A percentile compares a stretch with the other conserved stretches of the same genome.
phyloP scores from a whole-genome alignment of 2,329 filamentous ascomycete genomes.

The Pyricularia sp. region DNA sequence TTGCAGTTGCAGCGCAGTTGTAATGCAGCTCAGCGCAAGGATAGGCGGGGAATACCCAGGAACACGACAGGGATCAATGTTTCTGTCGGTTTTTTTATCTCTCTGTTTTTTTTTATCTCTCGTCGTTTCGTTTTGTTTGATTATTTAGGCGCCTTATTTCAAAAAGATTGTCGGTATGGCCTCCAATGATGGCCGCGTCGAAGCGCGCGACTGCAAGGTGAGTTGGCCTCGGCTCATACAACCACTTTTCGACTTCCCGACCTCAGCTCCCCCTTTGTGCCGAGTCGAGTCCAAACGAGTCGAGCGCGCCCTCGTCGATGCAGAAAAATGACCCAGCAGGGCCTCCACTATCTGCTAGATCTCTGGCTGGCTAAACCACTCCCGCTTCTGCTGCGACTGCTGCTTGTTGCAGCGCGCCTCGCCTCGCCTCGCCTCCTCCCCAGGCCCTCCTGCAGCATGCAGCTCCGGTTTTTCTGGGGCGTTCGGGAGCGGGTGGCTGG shows the following conservation, averaged over 20 bases:
- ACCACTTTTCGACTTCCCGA: not conserved
- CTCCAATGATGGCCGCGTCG: not conserved
- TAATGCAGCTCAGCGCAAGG: not conserved
- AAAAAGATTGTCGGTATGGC: not conserved
- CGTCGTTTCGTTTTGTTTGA: not conserved
- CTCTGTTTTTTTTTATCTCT: not conserved
- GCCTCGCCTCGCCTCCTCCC: not conserved
- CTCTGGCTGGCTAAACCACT: not conserved
- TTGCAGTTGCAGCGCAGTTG: not conserved
- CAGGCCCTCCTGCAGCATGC: not conserved
- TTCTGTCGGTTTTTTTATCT: not conserved
- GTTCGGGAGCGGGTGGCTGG: conserved; percentile 1
- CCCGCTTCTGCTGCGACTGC: not conserved
- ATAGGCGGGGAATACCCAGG: not conserved
- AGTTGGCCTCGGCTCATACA: conserved; percentile 2
- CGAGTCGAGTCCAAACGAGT: not conserved
- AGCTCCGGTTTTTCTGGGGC: conserved; percentile 3
- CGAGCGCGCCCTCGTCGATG: not conserved
- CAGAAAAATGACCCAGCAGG: not conserved
- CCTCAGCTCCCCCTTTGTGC: not conserved
- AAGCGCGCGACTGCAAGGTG: conserved; percentile 3
- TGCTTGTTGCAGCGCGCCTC: not conserved
- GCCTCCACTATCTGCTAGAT: not conserved
- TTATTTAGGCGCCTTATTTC: not conserved
- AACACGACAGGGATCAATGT: not conserved